Conservation (phyloP, 192 early-diverging fungal species). For the Chytriomyces hyalinus region DNA sequence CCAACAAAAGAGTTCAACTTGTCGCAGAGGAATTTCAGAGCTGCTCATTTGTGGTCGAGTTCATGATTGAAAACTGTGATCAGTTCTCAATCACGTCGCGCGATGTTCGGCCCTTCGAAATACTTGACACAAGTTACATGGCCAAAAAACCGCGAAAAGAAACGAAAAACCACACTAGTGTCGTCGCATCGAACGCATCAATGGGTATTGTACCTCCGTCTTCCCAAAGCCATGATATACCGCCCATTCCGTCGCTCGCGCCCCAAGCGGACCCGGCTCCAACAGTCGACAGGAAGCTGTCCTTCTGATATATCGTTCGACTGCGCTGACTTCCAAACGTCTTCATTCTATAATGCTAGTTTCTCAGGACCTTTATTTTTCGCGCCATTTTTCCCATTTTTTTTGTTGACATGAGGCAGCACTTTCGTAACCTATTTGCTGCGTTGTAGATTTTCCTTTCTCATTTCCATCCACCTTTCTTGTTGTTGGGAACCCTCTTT, state of each 20-base stretch:
- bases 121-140: constrained; percentile 44
- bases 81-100: constrained; percentile 43
- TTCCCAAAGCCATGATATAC: background rate
- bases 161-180: background rate
- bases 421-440: no score
- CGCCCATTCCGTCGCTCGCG: background rate
- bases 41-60: constrained; percentile 49
- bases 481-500: no score
- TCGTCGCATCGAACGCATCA: background rate
- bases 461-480: no score
- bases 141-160: background rate
- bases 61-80: constrained; percentile 47
- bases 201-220: background rate
- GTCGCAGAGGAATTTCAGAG: constrained; percentile 53
- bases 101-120: constrained; percentile 44
- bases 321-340: background rate
- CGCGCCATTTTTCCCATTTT: background rate
- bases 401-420: no score
- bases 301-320: background rate
- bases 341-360: background rate
- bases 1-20: background rate
- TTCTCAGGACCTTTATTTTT: background rate
- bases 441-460: no score
- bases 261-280: background rate
- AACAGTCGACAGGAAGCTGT: background rate